Evolutionary conservation across 257 asterid species (phyloP), one percentile per base, ranked within the genome.

Genomic region (Phtheirospermum japonicum): DNA sequence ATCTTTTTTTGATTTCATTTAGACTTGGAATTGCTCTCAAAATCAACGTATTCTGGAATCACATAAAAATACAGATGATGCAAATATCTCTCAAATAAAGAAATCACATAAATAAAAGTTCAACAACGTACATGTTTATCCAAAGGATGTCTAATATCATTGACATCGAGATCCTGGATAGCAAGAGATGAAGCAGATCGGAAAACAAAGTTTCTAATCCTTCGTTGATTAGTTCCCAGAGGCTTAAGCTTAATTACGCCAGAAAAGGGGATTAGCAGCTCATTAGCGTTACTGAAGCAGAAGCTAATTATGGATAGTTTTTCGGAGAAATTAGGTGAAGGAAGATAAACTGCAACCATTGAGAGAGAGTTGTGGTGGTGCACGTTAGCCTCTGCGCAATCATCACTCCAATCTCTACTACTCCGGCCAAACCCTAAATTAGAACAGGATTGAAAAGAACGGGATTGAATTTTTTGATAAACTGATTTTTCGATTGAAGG

Each of bases 1-100:
- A n/a, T n/a, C n/a, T n/a, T 77, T 84, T 91, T 58, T 86, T 95
- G 66, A 89, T 75, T 32, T 84, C 90, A 52, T 86, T 88, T 30
- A 88, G 76, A 55, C 98, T 97, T 3, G 98, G 98, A 74, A 91
- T 77, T 26, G 98, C 95, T 57, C 87, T 88, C 93, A 91, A 76
- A 73, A 91, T 66, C 79, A 91, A 67, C 49, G 97, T 91, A 77
- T 91, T 91, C 98, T 91, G 92, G 4, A 67, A 66, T 37, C 59
- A 43, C 31, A 50, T 7, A 34, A 23, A 43, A 31, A 36, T n/a
- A n/a, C n/a, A n/a, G n/a, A n/a, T n/a, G n/a, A 51, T 6, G 12
- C 11, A 23, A 36, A 32, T 4, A 12, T 10, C 14, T 31, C 18
- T 48, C 51, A 18, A 53, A 30, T 8, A 1, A n/a, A 51, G 7